phyloP scores from a whole-genome alignment of 2,329 filamentous ascomycete species.

The Xylaria sp. region DNA sequence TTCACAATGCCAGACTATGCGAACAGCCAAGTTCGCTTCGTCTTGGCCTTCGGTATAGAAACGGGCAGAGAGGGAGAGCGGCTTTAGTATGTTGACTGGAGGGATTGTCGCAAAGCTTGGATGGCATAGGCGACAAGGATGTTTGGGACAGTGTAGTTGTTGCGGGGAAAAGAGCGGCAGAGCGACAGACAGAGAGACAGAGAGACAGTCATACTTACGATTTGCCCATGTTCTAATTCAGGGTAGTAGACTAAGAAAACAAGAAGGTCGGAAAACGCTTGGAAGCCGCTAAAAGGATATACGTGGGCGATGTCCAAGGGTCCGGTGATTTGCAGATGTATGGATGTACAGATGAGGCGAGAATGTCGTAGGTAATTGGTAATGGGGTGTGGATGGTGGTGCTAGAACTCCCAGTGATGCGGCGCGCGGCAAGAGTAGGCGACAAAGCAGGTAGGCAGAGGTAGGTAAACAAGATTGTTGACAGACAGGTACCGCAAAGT shows the following conservation, averaged over 20 bases:
- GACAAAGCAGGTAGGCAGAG: background rate
- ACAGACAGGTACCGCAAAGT: background rate
- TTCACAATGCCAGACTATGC: background rate
- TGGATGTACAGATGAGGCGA: slow-evolving; percentile 19
- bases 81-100: background rate
- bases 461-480: slow-evolving; percentile 2
- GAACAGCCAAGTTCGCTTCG: too few relatives aligned
- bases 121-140: slow-evolving; percentile 24
- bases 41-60: background rate
- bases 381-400: background rate
- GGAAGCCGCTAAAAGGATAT: slow-evolving; percentile 4
- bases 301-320: background rate
- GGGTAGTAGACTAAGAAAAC: slow-evolving; percentile 3
- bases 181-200: background rate
- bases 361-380: slow-evolving; percentile 2
- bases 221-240: slow-evolving; percentile 47
- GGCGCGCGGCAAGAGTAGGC: slow-evolving; percentile 10
- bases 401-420: slow-evolving; percentile 3
- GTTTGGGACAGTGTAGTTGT: slow-evolving; percentile 10
- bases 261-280: slow-evolving; percentile 5
- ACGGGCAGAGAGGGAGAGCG: background rate
- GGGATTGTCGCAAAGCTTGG: slow-evolving; percentile 27
- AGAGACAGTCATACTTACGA: slow-evolving; percentile 43
- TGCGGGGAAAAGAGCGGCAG: slow-evolving; percentile 26
- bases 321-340: slow-evolving; percentile 16